These are phyloP conservation scores for Papiliotrema laurentii DNA, from an alignment of 1,284 basidiomycete genomes.

Conservation along the genomic window DNA sequence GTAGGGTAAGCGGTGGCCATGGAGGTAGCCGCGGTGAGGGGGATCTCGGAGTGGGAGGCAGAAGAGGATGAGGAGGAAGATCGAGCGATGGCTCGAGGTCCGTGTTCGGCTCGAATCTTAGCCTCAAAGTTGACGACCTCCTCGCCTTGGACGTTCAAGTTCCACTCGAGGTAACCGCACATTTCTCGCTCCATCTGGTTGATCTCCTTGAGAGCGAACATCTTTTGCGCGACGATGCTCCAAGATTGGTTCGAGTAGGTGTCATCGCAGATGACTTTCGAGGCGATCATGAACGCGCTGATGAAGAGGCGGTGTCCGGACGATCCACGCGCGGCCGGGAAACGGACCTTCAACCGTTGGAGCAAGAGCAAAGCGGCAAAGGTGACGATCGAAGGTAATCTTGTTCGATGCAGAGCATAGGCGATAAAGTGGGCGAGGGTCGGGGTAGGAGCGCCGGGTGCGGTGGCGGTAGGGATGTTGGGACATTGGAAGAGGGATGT, in stretches of 20 bases:
- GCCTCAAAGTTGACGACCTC: constrained; percentile 42
- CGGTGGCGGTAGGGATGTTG: constrained; percentile 40
- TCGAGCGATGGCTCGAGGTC: constrained; percentile 25
- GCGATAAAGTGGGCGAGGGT: constrained; percentile 77
- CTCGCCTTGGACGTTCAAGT: constrained; percentile 53
- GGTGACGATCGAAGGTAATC: constrained; percentile 73
- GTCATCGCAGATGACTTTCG: constrained; percentile 74
- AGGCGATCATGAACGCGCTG: constrained; percentile 85
- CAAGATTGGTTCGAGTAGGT: constrained; percentile 96
- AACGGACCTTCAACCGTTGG: constrained; percentile 80
- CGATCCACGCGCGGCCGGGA: constrained; percentile 85
- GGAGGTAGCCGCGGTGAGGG: not conserved
- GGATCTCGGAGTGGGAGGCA: constrained; percentile 11
- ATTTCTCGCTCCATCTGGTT: constrained; percentile 96
- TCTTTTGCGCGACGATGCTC: constrained; percentile 86
- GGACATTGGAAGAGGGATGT: constrained; percentile 49
- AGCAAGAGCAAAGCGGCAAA: constrained; percentile 80
- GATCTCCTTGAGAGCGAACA: constrained; percentile 84
- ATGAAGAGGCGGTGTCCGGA: constrained; percentile 88
- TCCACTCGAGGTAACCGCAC: constrained; percentile 89
- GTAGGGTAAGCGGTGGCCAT: constrained; percentile 37
- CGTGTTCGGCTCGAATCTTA: constrained; percentile 34
- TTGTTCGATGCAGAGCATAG: constrained; percentile 82
- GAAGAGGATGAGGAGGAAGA: constrained; percentile 14
- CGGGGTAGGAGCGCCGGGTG: constrained; percentile 48